These are phyloP conservation scores for Lentinula novae-zelandiae DNA, from an alignment of 1,284 basidiomycete species.

Conservation along the genomic window DNA sequence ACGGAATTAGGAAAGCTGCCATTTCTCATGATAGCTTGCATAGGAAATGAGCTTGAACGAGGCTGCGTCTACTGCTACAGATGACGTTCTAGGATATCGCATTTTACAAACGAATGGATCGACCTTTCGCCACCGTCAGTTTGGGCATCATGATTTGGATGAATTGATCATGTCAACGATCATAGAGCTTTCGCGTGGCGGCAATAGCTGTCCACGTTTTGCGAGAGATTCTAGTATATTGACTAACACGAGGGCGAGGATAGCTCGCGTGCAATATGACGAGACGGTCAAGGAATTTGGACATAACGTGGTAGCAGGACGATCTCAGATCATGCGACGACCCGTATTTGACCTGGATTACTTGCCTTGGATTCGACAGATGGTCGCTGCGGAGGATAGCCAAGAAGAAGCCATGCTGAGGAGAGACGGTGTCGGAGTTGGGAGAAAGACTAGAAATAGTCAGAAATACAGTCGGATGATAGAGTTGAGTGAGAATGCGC, in stretches of 20 bases:
- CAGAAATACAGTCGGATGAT: slow-evolving; percentile 41
- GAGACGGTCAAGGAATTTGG: slow-evolving; percentile 39
- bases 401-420: slow-evolving; percentile 30
- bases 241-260: slow-evolving; percentile 26
- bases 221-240: slow-evolving; percentile 9
- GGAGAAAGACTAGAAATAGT: slow-evolving; percentile 58
- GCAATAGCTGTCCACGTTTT: slow-evolving; percentile 28
- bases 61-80: neutral
- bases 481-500: slow-evolving; percentile 32
- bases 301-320: slow-evolving; percentile 23
- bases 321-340: slow-evolving; percentile 28
- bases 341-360: slow-evolving; percentile 62
- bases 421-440: slow-evolving; percentile 24
- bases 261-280: slow-evolving; percentile 41
- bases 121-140: neutral
- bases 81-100: slow-evolving; percentile 12
- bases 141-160: slow-evolving; percentile 36
- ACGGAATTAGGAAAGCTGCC: slow-evolving; percentile 7
- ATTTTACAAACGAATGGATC: slow-evolving; percentile 14
- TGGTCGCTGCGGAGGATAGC: slow-evolving; percentile 68
- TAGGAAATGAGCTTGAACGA: slow-evolving; percentile 17
- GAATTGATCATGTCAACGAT: slow-evolving; percentile 43
- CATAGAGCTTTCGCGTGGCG: slow-evolving; percentile 42
- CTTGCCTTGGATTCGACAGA: slow-evolving; percentile 63
- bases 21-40: neutral